Conservation (phyloP, 2,329 filamentous ascomycete species). For the Polytolypa hystricis region DNA sequence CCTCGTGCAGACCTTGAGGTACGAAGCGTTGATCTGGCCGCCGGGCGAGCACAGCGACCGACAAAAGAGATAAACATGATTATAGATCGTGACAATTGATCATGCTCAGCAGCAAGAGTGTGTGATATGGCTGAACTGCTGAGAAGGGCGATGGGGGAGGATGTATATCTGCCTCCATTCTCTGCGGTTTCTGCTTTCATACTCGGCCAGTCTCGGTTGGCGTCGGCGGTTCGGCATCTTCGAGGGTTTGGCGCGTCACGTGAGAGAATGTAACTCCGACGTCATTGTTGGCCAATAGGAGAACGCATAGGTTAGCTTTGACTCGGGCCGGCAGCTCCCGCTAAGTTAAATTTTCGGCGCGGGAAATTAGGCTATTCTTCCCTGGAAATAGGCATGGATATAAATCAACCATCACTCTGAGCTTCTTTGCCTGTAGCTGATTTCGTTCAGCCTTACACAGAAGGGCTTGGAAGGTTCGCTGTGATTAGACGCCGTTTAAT, state of each 20-base stretch:
- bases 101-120: neutral
- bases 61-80: conserved; percentile 15
- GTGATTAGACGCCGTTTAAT: too few relatives aligned
- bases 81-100: conserved; percentile 1
- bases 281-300: too few relatives aligned
- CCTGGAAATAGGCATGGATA: too few relatives aligned
- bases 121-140: neutral
- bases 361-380: too few relatives aligned
- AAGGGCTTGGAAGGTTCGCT: too few relatives aligned
- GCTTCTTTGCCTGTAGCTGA: too few relatives aligned
- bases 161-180: conserved; percentile 2
- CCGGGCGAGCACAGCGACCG: conserved; percentile 9
- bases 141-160: conserved; percentile 5
- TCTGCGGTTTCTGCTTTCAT: conserved; percentile 4
- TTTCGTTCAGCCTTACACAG: too few relatives aligned
- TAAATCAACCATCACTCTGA: too few relatives aligned
- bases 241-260: conserved; percentile 4
- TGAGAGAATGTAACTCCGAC: conserved; percentile 1
- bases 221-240: too few relatives aligned
- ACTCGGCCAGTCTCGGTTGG: conserved; percentile 20
- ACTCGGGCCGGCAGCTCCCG: too few relatives aligned
- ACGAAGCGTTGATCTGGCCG: conserved; percentile 3
- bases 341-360: too few relatives aligned
- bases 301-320: too few relatives aligned
- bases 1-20: conserved; percentile 7